Percentiles rank a stretch among this genome's conserved stretches.
Evolutionary conservation across 139 green algal genomes (phyloP).

Genomic region (Chlorella sorokiniana): DNA sequence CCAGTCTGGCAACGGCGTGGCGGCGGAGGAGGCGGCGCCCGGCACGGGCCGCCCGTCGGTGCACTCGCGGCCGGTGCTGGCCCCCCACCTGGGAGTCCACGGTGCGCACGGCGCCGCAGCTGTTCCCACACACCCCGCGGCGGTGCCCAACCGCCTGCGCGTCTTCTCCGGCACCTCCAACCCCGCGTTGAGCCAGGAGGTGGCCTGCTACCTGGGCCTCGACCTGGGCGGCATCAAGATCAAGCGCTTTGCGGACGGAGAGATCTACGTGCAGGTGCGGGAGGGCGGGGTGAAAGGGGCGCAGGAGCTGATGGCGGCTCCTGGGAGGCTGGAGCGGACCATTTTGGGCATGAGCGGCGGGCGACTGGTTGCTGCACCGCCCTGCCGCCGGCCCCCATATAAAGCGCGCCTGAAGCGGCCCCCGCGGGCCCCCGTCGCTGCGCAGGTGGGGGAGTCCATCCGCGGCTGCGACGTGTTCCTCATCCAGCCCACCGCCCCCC

Average conservation of each 20-base stretch:
- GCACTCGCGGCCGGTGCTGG: constrained; percentile 20
- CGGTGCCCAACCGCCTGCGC: constrained; percentile 59
- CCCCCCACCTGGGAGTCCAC: constrained; percentile 3
- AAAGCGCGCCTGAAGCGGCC: neutral
- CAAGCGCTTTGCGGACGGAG: constrained; percentile 99
- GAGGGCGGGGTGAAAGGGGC: too few relatives aligned
- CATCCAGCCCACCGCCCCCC: constrained; percentile 96
- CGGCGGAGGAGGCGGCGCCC: neutral
- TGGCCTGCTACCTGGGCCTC: constrained; percentile 96
- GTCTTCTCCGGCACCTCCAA: constrained; percentile 88
- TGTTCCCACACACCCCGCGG: constrained; percentile 20
- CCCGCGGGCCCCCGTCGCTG: neutral
- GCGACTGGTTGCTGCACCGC: neutral
- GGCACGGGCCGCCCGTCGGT: neutral
- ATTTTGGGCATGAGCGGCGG: too few relatives aligned
- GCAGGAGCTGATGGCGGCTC: neutral
- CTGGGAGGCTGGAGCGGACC: too few relatives aligned
- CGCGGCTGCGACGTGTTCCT: constrained; percentile 99
- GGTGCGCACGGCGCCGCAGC: constrained; percentile 28
- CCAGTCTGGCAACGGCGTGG: constrained; percentile 20
- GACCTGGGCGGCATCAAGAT: constrained; percentile 93
- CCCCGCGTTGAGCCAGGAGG: constrained; percentile 81
- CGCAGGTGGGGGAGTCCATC: constrained; percentile 92
- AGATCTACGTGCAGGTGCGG: constrained; percentile 94
- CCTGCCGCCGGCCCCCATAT: too few relatives aligned